phyloP scores from a whole-genome alignment of 2,329 filamentous ascomycete species.

The Elsinoe necatrix region DNA sequence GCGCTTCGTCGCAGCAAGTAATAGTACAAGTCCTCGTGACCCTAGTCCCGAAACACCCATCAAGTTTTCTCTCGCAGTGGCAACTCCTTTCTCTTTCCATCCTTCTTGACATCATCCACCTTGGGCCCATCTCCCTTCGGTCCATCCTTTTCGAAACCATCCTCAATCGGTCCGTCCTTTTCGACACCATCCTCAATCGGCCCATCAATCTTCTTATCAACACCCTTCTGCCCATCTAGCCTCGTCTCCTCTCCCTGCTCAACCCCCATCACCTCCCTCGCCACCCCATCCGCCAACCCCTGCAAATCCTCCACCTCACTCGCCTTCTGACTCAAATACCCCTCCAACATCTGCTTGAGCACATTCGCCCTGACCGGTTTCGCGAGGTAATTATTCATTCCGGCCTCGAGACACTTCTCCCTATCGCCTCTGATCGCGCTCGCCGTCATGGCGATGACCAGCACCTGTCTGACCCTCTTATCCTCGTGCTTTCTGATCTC shows the following conservation, averaged over 20 bases:
- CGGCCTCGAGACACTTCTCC: constrained; percentile 89
- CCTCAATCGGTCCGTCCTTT: neutral
- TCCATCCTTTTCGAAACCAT: neutral
- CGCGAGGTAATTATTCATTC: constrained; percentile 96
- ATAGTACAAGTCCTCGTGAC: neutral
- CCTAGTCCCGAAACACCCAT: neutral
- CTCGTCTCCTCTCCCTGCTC: constrained; percentile 4
- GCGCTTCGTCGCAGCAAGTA: neutral
- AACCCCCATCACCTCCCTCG: constrained; percentile 28
- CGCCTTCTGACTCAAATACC: constrained; percentile 49
- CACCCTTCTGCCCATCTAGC: neutral
- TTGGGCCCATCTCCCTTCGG: neutral
- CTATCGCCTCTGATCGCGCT: constrained; percentile 89
- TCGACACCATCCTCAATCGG: neutral
- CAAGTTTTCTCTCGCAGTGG: neutral
- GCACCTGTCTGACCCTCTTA: constrained; percentile 66
- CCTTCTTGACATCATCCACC: too few species aligned
- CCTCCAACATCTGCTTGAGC: constrained; percentile 72
- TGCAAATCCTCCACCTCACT: constrained; percentile 38
- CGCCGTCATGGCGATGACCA: constrained; percentile 98
- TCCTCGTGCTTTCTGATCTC: constrained; percentile 69
- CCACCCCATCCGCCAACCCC: constrained; percentile 38
- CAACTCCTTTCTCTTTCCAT: neutral
- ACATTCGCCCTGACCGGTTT: constrained; percentile 89
- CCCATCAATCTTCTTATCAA: neutral